Base-by-base conservation (phyloP, 805 yeast species). In the Starmerella roubikii region DNA sequence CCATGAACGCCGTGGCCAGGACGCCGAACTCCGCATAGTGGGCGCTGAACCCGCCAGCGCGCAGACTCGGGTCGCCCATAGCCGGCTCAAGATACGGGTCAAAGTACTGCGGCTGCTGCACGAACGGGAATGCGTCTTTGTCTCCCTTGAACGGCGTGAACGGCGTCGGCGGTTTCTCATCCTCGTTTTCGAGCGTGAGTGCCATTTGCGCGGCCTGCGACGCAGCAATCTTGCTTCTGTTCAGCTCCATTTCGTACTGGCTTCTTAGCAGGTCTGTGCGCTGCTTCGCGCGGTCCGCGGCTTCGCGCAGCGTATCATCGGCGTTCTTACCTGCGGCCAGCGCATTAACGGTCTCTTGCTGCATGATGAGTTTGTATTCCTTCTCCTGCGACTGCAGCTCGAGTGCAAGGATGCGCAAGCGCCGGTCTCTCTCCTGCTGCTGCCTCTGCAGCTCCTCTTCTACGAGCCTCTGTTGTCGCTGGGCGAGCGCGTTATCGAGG, bases 111-210 rank as follows among this genome's bases (percentile, higher is more conserved):
- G 60, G 63, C 25, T 54, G 52, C 16, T 76, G 59, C 10, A 58
- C 61, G 59, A 74, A 85, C 22, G 69, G 65, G 38, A 66, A 65
- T 19, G 64, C 27, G 76, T 44, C 91, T 25, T 48, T 67, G 60
- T 88, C 97, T 32, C 96, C 96, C 54, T 78, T 76, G 61, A 88
- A 88, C 8, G 97, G 97, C 10, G 97, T 85, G 57, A 86, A 88
- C 15, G 97, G 97, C 5, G 68, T 62, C 5, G 36, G 19, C 7
- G 36, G 36, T 15, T 29, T 16, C 13, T 55, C 42, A 18, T 39
- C 37, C 7, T 24, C 51, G n/a, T 13, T 28, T 7, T 50, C 44
- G 16, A 37, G 21, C 17, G 30, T 27, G 29, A 21, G 46, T 22
- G 52, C 45, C 43, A 46, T 54, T 11, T 55, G 52, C 15, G 36